Evolutionary conservation across 2,329 filamentous ascomycete genomes (phyloP).

Genomic region (Fusarium odoratissimum): DNA sequence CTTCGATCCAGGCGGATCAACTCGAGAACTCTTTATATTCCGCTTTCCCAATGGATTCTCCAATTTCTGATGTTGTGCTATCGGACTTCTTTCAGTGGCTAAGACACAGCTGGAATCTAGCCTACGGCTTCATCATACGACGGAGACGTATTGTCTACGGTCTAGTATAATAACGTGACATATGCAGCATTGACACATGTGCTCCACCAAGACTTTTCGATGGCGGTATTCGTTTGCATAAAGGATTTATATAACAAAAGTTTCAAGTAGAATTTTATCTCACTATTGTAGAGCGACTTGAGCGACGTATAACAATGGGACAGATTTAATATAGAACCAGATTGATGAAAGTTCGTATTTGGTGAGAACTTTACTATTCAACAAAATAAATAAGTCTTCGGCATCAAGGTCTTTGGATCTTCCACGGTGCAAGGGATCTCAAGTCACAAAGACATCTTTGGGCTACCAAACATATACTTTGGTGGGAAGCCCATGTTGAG

Average conservation of each 20-base stretch:
- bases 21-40: background rate
- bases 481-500: background rate
- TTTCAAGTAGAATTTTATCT: rapidly evolving
- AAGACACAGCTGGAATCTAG: rapidly evolving
- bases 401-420: rapidly evolving
- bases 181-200: background rate
- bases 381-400: rapidly evolving
- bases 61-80: rapidly evolving
- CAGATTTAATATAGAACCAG: rapidly evolving
- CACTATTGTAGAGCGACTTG: rapidly evolving
- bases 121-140: rapidly evolving
- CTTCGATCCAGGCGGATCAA: rapidly evolving
- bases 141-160: rapidly evolving
- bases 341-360: rapidly evolving
- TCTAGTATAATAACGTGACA: rapidly evolving
- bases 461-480: background rate
- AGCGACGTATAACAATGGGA: rapidly evolving
- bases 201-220: rapidly evolving
- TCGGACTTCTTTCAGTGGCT: rapidly evolving
- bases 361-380: rapidly evolving
- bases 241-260: background rate
- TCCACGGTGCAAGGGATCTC: background rate
- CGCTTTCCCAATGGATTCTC: background rate
- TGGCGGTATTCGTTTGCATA: rapidly evolving
- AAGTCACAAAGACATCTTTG: rapidly evolving